Evolutionary conservation across 371 early-diverging fungal species (phyloP).

Genomic region (Mortierella sp.): DNA sequence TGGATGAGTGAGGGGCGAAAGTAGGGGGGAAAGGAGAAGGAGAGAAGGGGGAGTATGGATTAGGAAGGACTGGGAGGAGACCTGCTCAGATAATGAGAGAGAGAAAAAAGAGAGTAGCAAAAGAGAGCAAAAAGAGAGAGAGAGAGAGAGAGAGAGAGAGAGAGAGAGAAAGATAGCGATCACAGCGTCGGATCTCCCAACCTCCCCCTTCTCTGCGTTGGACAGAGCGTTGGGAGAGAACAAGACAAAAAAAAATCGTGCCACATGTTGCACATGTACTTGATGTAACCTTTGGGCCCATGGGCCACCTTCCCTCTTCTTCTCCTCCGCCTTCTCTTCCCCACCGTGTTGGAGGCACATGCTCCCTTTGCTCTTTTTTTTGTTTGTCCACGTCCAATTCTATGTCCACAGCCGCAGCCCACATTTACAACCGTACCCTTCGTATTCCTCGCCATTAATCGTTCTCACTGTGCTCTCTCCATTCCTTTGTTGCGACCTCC

Average conservation of each 20-base stretch:
- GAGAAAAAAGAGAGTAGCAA: background rate
- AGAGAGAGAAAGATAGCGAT: background rate
- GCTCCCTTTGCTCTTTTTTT: background rate
- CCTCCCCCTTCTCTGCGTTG: background rate
- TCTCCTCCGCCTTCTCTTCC: background rate
- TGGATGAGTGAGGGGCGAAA: no score
- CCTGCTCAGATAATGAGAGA: background rate
- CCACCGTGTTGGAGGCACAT: background rate
- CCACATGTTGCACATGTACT: no score
- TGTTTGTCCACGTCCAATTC: no score
- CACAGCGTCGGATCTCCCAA: background rate
- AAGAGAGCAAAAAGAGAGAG: background rate
- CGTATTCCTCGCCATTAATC: no score
- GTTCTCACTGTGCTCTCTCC: no score
- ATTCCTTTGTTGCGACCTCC: no score
- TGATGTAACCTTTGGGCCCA: no score
- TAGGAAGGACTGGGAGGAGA: background rate
- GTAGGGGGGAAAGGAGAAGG: background rate
- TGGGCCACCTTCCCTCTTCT: background rate
- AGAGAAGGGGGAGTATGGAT: background rate
- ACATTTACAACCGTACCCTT: no score
- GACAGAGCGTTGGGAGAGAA: background rate
- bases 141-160: background rate
- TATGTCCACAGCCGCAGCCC: no score
- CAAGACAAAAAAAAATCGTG: background rate